A percentile compares a stretch with the other conserved stretches of the same genome.
Evolutionary conservation across 345 rosid genomes (phyloP).

Genomic region (Dimocarpus longan): DNA sequence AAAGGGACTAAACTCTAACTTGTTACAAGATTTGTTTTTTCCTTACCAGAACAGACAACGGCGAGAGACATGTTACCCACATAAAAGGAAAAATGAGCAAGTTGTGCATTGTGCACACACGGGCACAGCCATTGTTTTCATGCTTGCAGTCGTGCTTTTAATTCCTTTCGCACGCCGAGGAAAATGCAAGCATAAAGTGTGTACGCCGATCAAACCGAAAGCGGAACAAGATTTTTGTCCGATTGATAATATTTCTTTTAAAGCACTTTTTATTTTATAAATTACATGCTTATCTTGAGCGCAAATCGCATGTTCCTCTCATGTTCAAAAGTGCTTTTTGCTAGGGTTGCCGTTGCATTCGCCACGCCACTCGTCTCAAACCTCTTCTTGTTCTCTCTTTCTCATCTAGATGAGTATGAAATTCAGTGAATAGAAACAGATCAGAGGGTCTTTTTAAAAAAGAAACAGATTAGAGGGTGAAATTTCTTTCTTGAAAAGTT

Average conservation of each 20-base stretch:
- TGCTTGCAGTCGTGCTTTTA: neutral
- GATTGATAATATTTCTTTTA: neutral
- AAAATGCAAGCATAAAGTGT: neutral
- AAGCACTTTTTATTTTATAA: neutral
- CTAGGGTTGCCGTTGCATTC: slow-evolving; percentile 2
- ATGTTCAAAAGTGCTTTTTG: slow-evolving; percentile 1
- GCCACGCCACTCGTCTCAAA: neutral
- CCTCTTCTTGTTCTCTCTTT: neutral
- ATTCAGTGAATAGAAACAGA: too few species aligned
- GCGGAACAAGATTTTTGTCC: neutral
- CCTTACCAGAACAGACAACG: neutral
- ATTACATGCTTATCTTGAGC: neutral
- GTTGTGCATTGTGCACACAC: neutral
- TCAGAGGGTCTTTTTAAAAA: too few species aligned
- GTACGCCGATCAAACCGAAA: slow-evolving; percentile 7
- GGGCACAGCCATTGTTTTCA: neutral
- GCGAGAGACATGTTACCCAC: slow-evolving; percentile 3
- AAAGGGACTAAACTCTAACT: neutral
- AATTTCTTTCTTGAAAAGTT: too few species aligned
- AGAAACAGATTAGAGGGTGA: too few species aligned
- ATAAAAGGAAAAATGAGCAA: neutral
- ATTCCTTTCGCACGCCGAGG: neutral
- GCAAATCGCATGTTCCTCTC: neutral
- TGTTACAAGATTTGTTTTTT: neutral
- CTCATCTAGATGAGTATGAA: too few species aligned